Base-by-base conservation (phyloP, 2,329 filamentous ascomycete genomes). In the Setomelanomma holmii region DNA sequence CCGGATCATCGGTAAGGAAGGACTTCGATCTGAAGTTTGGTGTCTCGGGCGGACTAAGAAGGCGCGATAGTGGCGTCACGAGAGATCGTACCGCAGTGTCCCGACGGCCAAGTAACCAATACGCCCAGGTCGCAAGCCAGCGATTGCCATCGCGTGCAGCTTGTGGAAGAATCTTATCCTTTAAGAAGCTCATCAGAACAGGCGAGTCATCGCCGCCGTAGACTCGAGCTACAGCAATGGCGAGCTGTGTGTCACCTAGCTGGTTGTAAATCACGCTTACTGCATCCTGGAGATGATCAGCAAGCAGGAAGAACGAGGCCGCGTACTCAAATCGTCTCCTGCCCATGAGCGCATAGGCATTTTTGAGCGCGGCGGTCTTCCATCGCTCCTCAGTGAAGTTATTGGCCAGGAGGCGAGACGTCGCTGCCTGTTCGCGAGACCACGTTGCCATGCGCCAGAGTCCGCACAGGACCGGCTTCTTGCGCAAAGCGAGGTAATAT, bases 51-150 rank as follows among this genome's bases (percentile, higher is more conserved):
- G 86, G 88, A 53, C 88, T 85, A 7, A 95, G 77, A 1, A 96
- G 81, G 0, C 85, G 86, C 56, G 89, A 87, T 1, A 96, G 84
- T 0, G 93, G 92, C 1, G 89, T 90, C 62, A 96, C 89, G 3
- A 99, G 79, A 5, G 89, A 86, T 45, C 90, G 86, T 5, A 97
- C 91, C 5, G 93, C 90, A 80, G 92, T 89, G 61, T 96, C 90
- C 54, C 88, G 86, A 56, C 89, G 84, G 33, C 86, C 86, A 4
- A 98, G 81, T 82, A 96, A 90, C 89, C 91, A 96, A 70, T 96
- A 96, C 2, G 91, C 90, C 95, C 95, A 99, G 0, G 90, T 95
- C 10, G 93, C 90, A 52, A 96, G 84, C 93, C 95, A 99, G 51
- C 93, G 84, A 68, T 99, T 93, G 2, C 91, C 91, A 58, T 93